Evolutionary conservation across 2,329 filamentous ascomycete genomes (phyloP), one percentile per base, ranked within the genome.

Genomic region (Aspergillus amoenus): DNA sequence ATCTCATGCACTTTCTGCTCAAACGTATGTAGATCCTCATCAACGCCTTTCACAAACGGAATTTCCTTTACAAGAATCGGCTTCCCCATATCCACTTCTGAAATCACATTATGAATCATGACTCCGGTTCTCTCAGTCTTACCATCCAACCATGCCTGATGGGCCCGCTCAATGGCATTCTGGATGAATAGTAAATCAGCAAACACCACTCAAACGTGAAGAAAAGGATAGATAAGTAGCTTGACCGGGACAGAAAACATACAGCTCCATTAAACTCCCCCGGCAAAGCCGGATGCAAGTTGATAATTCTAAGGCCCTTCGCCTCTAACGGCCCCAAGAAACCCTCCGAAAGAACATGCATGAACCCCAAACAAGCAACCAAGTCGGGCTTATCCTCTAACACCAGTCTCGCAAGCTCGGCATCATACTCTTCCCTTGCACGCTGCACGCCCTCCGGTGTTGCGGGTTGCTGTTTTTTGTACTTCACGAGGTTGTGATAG

Each of bases 41-140:
- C 86, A 47, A 83, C 79, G 0, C 76, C 78, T 58, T 82, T 82
- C 63, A 83, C 85, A 59, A 83, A 76, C 55, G 85, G 80, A 22
- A 96, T 84, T 74, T 93, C 88, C 62, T 81, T 74, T 2, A 87
- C 82, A 59, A 93, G 68, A 65, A 96, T 88, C 9, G 90, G 87
- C 61, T 83, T 79, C 2, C 92, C 92, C 68, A 88, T 83, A 76
- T 96, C 92, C 54, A 96, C 91, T 71, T 93, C 85, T 8, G 78
- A 79, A 60, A 90, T 87, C 46, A 96, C 91, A 74, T 93, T 88
- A 76, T 96, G 92, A 15, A 91, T 86, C 93, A 96, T 96, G 53
- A 95, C 87, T 0, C 93, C 92, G 0, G 85, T 92, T 62, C 81
- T 82, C 62, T 82, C 82, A 63, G 89, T 82, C 66, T 87, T 83